These are phyloP conservation scores for Trametes gibbosa DNA, from an alignment of 768 basidiomycete species.

Conservation along the genomic window DNA sequence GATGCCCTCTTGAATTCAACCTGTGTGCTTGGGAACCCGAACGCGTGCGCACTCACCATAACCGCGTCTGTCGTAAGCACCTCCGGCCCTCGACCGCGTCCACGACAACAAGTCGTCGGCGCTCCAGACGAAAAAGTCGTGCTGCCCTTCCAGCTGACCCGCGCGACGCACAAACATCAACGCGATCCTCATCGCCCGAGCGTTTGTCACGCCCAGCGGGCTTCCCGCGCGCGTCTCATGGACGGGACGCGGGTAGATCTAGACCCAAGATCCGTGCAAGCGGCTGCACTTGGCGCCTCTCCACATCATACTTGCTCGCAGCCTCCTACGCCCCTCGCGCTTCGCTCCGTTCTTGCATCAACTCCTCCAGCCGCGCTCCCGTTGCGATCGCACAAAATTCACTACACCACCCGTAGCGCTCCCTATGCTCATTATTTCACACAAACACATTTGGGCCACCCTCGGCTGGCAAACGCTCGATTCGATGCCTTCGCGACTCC, in stretches of 20 bases:
- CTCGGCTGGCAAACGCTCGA: background rate
- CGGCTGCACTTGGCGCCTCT: background rate
- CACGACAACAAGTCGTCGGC: background rate
- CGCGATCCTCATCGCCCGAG: slow-evolving; percentile 8
- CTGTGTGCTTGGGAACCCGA: slow-evolving; percentile 12
- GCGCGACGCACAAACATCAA: slow-evolving; percentile 2
- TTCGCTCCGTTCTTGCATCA: slow-evolving; percentile 13
- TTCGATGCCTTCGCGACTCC: background rate
- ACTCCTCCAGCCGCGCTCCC: slow-evolving; percentile 1
- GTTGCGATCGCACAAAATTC: background rate
- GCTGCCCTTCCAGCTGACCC: slow-evolving; percentile 2
- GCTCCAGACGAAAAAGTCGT: slow-evolving; percentile 3
- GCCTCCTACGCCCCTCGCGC: background rate
- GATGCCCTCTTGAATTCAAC: background rate
- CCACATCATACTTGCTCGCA: slow-evolving; percentile 4
- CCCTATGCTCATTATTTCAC: background rate
- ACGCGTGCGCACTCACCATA: background rate
- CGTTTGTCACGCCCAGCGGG: background rate
- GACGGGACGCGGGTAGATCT: background rate
- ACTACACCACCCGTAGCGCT: background rate
- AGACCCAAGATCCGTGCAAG: background rate
- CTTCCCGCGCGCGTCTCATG: background rate
- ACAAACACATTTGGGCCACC: too few species aligned
- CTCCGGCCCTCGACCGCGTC: background rate
- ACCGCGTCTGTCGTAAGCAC: background rate